Conservation (phyloP, 768 basidiomycete species). For the Xerocomus potaroensis region DNA sequence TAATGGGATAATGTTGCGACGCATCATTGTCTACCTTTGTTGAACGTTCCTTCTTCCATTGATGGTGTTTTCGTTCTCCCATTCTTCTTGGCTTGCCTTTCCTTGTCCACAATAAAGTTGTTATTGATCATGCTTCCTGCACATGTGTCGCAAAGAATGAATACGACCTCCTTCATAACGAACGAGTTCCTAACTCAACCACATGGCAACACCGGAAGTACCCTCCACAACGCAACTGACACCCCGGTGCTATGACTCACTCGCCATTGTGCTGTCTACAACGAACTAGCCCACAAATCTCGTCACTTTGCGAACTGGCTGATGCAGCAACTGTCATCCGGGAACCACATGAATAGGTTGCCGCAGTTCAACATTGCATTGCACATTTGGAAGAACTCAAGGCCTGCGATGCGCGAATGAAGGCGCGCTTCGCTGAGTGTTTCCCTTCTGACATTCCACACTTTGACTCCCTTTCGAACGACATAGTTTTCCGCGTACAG, state of each 20-base stretch:
- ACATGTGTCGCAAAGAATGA: conserved; percentile 4
- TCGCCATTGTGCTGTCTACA: neutral
- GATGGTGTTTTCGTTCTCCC: conserved; percentile 12
- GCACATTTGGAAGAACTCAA: neutral
- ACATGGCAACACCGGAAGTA: too few relatives aligned
- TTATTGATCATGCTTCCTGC: conserved; percentile 21
- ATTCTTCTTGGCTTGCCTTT: conserved; percentile 35
- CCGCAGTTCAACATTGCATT: neutral
- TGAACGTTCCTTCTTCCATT: conserved; percentile 1
- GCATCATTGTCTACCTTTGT: conserved; percentile 9
- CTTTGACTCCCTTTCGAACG: neutral
- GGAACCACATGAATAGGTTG: neutral
- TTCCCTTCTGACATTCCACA: neutral
- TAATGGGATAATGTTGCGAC: too few relatives aligned
- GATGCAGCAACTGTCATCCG: too few relatives aligned
- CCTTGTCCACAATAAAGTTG: conserved; percentile 31
- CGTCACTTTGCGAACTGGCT: too few relatives aligned
- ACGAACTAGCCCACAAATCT: neutral
- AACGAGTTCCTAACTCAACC: too few relatives aligned
- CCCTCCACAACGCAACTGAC: too few relatives aligned
- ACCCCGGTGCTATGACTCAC: too few relatives aligned
- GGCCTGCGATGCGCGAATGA: neutral
- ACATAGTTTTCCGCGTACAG: neutral
- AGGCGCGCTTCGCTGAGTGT: neutral
- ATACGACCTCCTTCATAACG: conserved; percentile 15